Evolutionary conservation across 768 basidiomycete species (phyloP).

Genomic region (Holtermanniella nyarrowii): DNA sequence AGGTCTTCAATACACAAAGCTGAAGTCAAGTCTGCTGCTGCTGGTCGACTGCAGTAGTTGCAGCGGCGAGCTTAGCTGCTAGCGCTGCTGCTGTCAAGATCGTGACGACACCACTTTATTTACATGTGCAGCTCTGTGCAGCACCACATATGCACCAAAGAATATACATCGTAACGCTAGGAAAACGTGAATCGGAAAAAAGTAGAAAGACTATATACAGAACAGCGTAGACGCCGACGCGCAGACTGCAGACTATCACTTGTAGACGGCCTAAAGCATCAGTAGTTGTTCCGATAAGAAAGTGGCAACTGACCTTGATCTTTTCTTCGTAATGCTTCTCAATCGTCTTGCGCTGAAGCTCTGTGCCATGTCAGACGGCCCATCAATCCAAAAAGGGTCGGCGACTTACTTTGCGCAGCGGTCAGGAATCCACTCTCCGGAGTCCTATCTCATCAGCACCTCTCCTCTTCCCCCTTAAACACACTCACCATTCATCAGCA

Average conservation of each 20-base stretch:
- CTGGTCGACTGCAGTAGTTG: too few relatives aligned
- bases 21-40: too few relatives aligned
- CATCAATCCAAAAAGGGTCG: neutral
- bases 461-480: neutral
- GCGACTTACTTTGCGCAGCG: slow-evolving; percentile 59
- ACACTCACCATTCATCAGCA: slow-evolving; percentile 60
- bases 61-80: too few relatives aligned
- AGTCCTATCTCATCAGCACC: slow-evolving; percentile 41
- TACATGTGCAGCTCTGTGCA: too few relatives aligned
- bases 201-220: too few relatives aligned
- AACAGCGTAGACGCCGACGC: too few relatives aligned
- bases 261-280: slow-evolving; percentile 9
- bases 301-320: slow-evolving; percentile 33
- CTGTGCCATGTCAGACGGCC: slow-evolving; percentile 7
- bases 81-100: neutral
- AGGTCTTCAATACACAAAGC: too few relatives aligned
- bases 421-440: slow-evolving; percentile 81
- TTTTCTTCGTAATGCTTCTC: slow-evolving; percentile 49
- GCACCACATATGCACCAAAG: too few relatives aligned
- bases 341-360: slow-evolving; percentile 68
- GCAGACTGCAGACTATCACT: neutral
- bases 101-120: too few relatives aligned
- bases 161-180: neutral
- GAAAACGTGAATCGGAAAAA: too few relatives aligned
- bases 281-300: neutral